A percentile compares a stretch with the other conserved stretches of the same genome.
Conservation (phyloP, 345 rosid genomes). For the Citrus mangshanensis region DNA sequence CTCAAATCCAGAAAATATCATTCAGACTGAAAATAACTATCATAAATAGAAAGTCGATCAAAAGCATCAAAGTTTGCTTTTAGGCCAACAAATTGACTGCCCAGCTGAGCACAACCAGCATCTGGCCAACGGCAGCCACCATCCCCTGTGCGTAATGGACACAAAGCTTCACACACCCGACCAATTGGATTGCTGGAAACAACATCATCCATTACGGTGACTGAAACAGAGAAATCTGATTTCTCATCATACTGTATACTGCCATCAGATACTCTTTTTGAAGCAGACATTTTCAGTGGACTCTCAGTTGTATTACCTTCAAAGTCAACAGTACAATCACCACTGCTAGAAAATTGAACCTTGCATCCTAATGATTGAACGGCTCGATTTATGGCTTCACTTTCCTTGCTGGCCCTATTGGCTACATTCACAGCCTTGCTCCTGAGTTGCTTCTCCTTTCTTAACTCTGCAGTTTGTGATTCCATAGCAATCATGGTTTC, state of each 20-base stretch:
- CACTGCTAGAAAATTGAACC: constrained; percentile 58
- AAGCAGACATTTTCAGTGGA: constrained; percentile 29
- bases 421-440: constrained; percentile 62
- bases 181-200: constrained; percentile 33
- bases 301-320: constrained; percentile 35
- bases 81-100: constrained; percentile 78
- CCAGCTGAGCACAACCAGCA: constrained; percentile 75
- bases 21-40: constrained; percentile 64
- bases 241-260: constrained; percentile 30
- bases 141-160: constrained; percentile 64
- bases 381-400: constrained; percentile 64
- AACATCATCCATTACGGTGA: constrained; percentile 49
- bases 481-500: constrained; percentile 47
- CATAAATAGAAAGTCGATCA: constrained; percentile 73
- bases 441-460: constrained; percentile 61
- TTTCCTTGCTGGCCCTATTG: constrained; percentile 65
- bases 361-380: constrained; percentile 83
- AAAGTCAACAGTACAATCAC: constrained; percentile 59
- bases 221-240: constrained; percentile 66
- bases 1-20: constrained; percentile 16
- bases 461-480: constrained; percentile 52
- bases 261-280: constrained; percentile 31
- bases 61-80: constrained; percentile 88
- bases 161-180: constrained; percentile 57
- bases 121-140: constrained; percentile 94